phyloP scores from a whole-genome alignment of 495 filamentous ascomycete genomes.

The Penicillium dipodomyicola region DNA sequence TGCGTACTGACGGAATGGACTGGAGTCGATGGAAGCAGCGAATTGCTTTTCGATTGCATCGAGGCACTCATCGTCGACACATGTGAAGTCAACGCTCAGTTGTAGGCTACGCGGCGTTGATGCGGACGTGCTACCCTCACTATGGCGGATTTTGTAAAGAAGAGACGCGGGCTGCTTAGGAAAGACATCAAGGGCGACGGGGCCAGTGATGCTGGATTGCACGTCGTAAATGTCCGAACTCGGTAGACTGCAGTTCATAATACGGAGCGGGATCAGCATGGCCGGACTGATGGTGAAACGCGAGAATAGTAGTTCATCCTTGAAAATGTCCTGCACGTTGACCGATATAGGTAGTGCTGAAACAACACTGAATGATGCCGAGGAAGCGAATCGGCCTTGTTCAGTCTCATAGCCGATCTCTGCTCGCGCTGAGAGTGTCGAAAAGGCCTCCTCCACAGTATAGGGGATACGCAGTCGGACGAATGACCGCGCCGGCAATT shows the following conservation, averaged over 20 bases:
- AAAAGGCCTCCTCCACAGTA: constrained; percentile 74
- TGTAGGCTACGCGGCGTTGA: constrained; percentile 55
- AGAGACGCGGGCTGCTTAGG: constrained; percentile 77
- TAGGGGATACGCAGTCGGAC: constrained; percentile 72
- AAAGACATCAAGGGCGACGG: constrained; percentile 63
- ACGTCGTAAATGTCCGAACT: constrained; percentile 68
- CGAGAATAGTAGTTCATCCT: constrained; percentile 75
- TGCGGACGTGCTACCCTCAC: constrained; percentile 23
- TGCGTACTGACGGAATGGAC: constrained; percentile 43
- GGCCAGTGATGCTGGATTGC: constrained; percentile 53
- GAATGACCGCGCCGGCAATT: constrained; percentile 48
- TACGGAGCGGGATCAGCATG: constrained; percentile 66
- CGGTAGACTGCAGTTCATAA: constrained; percentile 68
- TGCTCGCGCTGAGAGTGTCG: constrained; percentile 67
- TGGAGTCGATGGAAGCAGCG: constrained; percentile 38
- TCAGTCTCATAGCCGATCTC: constrained; percentile 78
- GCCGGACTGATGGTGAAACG: constrained; percentile 85
- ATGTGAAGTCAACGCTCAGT: constrained; percentile 73
- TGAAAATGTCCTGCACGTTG: constrained; percentile 96
- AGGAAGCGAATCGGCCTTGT: constrained; percentile 67
- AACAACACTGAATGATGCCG: constrained; percentile 57
- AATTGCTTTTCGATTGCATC: constrained; percentile 45
- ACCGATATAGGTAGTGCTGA: constrained; percentile 82
- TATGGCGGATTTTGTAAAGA: constrained; percentile 68
- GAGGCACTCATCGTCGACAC: constrained; percentile 64